These are phyloP conservation scores for Suillus cothurnatus DNA, from an alignment of 768 basidiomycete genomes.

Conservation along the genomic window DNA sequence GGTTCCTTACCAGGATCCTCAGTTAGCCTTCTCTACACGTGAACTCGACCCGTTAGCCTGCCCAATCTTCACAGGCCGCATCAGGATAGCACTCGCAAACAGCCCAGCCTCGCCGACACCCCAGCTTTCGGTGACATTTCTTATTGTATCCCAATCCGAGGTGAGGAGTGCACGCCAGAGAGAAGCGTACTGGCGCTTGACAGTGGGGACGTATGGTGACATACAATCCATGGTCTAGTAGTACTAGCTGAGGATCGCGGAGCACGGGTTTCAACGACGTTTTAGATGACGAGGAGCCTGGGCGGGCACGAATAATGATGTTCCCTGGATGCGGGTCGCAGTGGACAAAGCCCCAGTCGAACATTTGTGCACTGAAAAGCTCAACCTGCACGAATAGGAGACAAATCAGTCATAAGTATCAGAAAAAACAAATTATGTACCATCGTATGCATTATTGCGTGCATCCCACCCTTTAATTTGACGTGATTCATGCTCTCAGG, in stretches of 20 bases:
- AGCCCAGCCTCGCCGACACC: conserved; percentile 72
- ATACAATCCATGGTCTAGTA: conserved; percentile 93
- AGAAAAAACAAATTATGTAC: conserved; percentile 18
- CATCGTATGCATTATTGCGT: conserved; percentile 80
- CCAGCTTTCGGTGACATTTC: conserved; percentile 57
- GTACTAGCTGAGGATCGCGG: conserved; percentile 64
- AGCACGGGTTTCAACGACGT: conserved; percentile 39
- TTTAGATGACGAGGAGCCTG: conserved; percentile 13
- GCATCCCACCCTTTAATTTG: conserved; percentile 57
- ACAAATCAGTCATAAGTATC: neutral
- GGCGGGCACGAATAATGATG: conserved; percentile 63
- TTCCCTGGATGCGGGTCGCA: conserved; percentile 82
- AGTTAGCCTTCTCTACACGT: neutral
- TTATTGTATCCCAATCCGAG: conserved; percentile 55
- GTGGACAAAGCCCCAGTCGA: conserved; percentile 89
- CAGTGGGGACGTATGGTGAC: conserved; percentile 66
- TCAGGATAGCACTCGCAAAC: conserved; percentile 71
- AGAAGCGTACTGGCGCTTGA: conserved; percentile 74
- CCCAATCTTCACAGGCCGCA: conserved; percentile 56
- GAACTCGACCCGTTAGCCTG: conserved; percentile 16
- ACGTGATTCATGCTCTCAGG: conserved; percentile 1
- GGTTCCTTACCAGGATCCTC: conserved; percentile 29
- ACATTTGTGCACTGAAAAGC: conserved; percentile 88
- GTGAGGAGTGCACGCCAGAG: conserved; percentile 72
- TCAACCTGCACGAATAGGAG: conserved; percentile 42